Evolutionary conservation across 2,329 filamentous ascomycete genomes (phyloP), one percentile per base, ranked within the genome.

Genomic region (Pestalotiopsis sp.): DNA sequence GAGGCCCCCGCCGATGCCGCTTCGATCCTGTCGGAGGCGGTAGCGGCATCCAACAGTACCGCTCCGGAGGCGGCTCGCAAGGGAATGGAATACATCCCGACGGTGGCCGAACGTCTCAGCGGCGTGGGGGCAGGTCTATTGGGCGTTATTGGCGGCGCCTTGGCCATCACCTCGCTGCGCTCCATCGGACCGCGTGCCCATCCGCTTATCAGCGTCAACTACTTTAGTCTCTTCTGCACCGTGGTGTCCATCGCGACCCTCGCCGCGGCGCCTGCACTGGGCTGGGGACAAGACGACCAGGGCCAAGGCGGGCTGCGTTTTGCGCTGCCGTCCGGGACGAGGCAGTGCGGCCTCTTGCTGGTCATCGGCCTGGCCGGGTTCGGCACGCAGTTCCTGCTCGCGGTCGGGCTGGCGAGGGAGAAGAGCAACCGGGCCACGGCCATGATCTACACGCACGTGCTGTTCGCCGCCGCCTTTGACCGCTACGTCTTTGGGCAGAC

Each of bases 381-480:
- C 76, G 78, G 92, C 25, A 92, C 95, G 88, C 95, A 97, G 86
- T 94, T 94, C 72, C 84, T 97, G n/a, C 82, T 97, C 20, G 96
- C 94, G 1, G 87, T 89, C 0, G 94, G 93, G 0, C 81, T 98
- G 62, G 82, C 91, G 27, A 89, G 91, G 70, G 92, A 95, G 75
- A 91, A 91, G 70, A 86, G 85, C 23, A 88, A 88, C 72, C 79
- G 85, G 58, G 87, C 87, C 7, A 88, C 86, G 17, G 82, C 84
- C 66, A 88, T 90, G 87, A 79, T 88, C 4, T 88, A 88, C 69
- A 87, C 86, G 6, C 84, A 88, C 60, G 87, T 88, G 82, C 75
- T 88, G 49, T 88, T 88, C 72, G 86, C 86, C 0, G 84, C 83
- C 1, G 81, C 78, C 57, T 86, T 87, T 71, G 86, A 89, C 73